These are phyloP conservation scores for Alectoria sarmentosa DNA, from an alignment of 495 filamentous ascomycete species.

Conservation along the genomic window DNA sequence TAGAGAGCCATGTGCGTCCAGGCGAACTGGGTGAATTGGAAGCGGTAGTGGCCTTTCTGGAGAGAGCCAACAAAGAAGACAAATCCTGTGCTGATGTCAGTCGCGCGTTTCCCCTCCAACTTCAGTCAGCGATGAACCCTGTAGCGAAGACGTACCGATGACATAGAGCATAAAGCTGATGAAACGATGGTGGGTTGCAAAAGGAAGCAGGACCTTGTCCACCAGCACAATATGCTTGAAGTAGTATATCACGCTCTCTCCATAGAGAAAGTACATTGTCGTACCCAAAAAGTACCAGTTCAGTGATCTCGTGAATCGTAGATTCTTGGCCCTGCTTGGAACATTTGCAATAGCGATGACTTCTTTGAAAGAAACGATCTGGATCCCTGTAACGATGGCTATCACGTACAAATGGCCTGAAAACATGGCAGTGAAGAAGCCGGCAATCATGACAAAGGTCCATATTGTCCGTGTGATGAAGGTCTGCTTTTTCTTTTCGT, in stretches of 20 bases:
- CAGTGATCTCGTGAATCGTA: conserved; percentile 88
- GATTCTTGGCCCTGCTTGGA: conserved; percentile 79
- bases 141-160: conserved; percentile 60
- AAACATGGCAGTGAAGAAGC: conserved; percentile 87
- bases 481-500: conserved; percentile 97
- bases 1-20: conserved; percentile 99
- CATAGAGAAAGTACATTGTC: conserved; percentile 98
- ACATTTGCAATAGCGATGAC: conserved; percentile 97
- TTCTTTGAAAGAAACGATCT: conserved; percentile 98
- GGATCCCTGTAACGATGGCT: conserved; percentile 80
- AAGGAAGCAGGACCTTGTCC: conserved; percentile 83
- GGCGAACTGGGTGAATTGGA: conserved; percentile 98
- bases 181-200: conserved; percentile 97
- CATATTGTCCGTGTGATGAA: conserved; percentile 97
- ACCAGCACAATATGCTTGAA: conserved; percentile 97
- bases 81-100: conserved; percentile 58
- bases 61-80: conserved; percentile 98
- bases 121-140: no score
- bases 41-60: conserved; percentile 89
- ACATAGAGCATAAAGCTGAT: conserved; percentile 97
- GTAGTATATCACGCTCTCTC: conserved; percentile 98
- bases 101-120: background rate
- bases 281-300: conserved; percentile 99
- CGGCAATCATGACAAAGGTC: conserved; percentile 94
- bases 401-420: conserved; percentile 97